Percentiles rank a stretch among this genome's conserved stretches.
These are phyloP conservation scores for Ogataea philodendri DNA, from an alignment of 805 yeast species.

Conservation along the genomic window DNA sequence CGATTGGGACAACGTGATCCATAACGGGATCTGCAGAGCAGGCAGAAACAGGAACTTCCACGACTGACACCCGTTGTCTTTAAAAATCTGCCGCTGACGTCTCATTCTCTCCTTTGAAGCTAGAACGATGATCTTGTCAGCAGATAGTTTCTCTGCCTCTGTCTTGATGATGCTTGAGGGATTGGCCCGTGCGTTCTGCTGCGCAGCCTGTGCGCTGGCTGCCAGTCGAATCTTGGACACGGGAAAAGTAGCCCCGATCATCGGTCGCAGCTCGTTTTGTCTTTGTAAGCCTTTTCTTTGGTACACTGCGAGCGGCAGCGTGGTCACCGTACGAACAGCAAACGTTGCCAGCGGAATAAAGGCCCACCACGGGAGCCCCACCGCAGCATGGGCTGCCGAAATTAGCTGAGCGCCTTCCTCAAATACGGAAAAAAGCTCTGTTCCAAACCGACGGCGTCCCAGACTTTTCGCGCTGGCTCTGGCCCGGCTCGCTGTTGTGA, in stretches of 20 bases:
- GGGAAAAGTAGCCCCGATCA: constrained; percentile 73
- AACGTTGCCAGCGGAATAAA: constrained; percentile 74
- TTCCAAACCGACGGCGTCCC: constrained; percentile 2
- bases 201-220: constrained; percentile 40
- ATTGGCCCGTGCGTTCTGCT: constrained; percentile 25
- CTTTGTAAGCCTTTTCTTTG: constrained; percentile 68
- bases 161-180: constrained; percentile 27
- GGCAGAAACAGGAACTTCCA: constrained; percentile 83
- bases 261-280: constrained; percentile 70
- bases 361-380: constrained; percentile 80
- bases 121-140: constrained; percentile 74
- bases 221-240: constrained; percentile 60
- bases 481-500: background rate
- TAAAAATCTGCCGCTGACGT: constrained; percentile 70
- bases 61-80: constrained; percentile 62
- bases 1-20: constrained; percentile 76
- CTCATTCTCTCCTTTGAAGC: constrained; percentile 76
- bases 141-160: constrained; percentile 47
- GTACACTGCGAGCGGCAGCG: constrained; percentile 73
- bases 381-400: constrained; percentile 47
- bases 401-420: constrained; percentile 34
- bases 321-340: constrained; percentile 59
- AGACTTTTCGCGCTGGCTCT: background rate
- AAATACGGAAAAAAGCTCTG: constrained; percentile 13
- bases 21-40: constrained; percentile 78